These are phyloP conservation scores for Ceratocystis variospora DNA, from an alignment of 2,329 filamentous ascomycete species.

Conservation along the genomic window DNA sequence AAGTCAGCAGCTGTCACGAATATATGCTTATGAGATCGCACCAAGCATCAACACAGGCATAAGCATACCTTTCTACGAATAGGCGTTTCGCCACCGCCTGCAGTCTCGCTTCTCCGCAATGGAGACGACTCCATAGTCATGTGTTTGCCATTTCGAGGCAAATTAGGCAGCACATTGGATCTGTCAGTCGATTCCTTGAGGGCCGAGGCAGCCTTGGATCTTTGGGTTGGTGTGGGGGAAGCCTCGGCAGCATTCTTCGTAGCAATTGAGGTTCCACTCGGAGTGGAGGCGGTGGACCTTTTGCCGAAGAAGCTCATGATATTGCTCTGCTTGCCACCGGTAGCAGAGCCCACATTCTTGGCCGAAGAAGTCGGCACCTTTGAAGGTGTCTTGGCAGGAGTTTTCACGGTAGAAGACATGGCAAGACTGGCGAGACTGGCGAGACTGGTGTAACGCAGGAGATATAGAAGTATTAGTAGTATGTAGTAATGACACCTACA, in stretches of 20 bases:
- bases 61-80: constrained; percentile 20
- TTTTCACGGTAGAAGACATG: constrained; percentile 10
- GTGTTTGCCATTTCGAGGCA: constrained; percentile 23
- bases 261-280: constrained; percentile 26
- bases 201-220: neutral
- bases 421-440: neutral
- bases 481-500: neutral
- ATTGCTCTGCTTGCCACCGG: constrained; percentile 29
- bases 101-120: constrained; percentile 29
- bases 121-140: constrained; percentile 49
- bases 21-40: too few relatives aligned
- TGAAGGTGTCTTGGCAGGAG: constrained; percentile 21
- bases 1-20: neutral
- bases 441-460: neutral
- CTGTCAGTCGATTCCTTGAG: constrained; percentile 31
- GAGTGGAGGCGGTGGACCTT: constrained; percentile 23
- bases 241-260: constrained; percentile 27
- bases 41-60: neutral
- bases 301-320: constrained; percentile 34
- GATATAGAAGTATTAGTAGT: neutral
- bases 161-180: constrained; percentile 29
- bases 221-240: constrained; percentile 21
- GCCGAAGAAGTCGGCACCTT: constrained; percentile 28
- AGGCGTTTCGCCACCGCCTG: neutral
- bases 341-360: constrained; percentile 21